Percentiles rank a stretch among this genome's conserved stretches.
Conservation (phyloP, 176 grass and related monocot genomes). For the Pontederia crassipes region DNA sequence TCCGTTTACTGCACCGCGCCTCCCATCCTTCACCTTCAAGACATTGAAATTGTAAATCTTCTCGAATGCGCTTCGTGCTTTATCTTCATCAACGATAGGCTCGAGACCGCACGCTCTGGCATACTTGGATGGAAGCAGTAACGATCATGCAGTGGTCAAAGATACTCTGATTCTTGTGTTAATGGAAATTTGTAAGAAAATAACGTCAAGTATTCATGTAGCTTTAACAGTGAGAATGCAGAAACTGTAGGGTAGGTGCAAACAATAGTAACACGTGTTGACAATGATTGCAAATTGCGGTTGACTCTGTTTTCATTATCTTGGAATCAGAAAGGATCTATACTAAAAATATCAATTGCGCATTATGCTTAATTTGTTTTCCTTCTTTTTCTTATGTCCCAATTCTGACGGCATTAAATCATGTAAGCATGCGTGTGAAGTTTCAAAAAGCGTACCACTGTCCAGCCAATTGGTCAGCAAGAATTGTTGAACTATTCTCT, state of each 20-base stretch:
- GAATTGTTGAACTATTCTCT: conserved; percentile 63
- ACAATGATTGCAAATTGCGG: no score
- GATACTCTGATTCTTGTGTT: no score
- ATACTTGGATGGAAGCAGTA: conserved; percentile 42
- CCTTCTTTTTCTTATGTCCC: no score
- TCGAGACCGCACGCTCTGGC: conserved; percentile 60
- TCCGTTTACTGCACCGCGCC: conserved; percentile 74
- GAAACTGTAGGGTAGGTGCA: no score
- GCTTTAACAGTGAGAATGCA: no score
- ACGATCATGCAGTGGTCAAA: background rate
- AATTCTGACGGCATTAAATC: background rate
- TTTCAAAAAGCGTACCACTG: conserved; percentile 45
- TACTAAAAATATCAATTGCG: no score
- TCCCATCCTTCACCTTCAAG: conserved; percentile 71
- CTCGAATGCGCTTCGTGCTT: conserved; percentile 57
- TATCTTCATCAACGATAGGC: conserved; percentile 65
- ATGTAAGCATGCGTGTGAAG: background rate
- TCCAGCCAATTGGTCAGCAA: conserved; percentile 92
- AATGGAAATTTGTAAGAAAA: no score
- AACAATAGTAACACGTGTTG: no score
- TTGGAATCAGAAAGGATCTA: no score
- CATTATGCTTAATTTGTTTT: no score
- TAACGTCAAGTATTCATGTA: no score
- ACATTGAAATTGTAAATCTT: conserved; percentile 79
- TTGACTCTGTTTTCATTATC: no score